Conservation (phyloP, 495 filamentous ascomycete genomes). For the Lasiosphaeriaceae sp. region DNA sequence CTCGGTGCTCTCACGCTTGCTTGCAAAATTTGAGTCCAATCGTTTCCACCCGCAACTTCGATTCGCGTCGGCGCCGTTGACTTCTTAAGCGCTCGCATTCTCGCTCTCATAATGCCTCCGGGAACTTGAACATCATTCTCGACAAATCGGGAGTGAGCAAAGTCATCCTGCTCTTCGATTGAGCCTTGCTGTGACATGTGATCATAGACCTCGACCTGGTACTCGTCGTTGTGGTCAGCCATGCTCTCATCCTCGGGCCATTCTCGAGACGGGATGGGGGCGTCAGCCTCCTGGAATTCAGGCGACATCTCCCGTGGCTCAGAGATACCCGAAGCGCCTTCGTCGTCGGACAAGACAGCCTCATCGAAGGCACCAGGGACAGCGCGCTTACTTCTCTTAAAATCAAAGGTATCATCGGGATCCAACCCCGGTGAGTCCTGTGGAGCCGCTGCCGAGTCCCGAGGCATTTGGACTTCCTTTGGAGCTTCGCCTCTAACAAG, state of each 20-base stretch:
- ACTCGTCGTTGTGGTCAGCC: slow-evolving; percentile 62
- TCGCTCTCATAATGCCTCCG: slow-evolving; percentile 50
- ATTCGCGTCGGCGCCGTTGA: slow-evolving; percentile 58
- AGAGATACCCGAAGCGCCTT: slow-evolving; percentile 26
- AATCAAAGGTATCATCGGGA: slow-evolving; percentile 79
- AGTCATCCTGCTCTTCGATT: slow-evolving; percentile 44
- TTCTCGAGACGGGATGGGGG: slow-evolving; percentile 60
- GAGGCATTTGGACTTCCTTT: neutral
- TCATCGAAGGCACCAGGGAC: slow-evolving; percentile 77
- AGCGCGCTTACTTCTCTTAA: slow-evolving; percentile 61
- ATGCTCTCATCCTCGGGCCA: slow-evolving; percentile 55
- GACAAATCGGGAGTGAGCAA: slow-evolving; percentile 28
- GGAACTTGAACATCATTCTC: slow-evolving; percentile 42
- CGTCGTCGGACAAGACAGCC: slow-evolving; percentile 49
- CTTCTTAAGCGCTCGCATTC: slow-evolving; percentile 53
- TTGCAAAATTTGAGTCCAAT: slow-evolving; percentile 90
- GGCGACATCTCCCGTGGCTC: slow-evolving; percentile 82
- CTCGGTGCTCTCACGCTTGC: slow-evolving; percentile 88
- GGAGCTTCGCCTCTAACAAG: slow-evolving; percentile 6
- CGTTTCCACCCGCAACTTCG: slow-evolving; percentile 53
- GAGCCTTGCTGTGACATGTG: slow-evolving; percentile 25
- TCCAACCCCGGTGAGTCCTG: slow-evolving; percentile 40
- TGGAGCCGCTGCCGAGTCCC: slow-evolving; percentile 19
- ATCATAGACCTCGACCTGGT: slow-evolving; percentile 29
- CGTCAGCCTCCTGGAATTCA: slow-evolving; percentile 75